Evolutionary conservation across 2,329 filamentous ascomycete genomes (phyloP).

Genomic region (Neonectria faginata): DNA sequence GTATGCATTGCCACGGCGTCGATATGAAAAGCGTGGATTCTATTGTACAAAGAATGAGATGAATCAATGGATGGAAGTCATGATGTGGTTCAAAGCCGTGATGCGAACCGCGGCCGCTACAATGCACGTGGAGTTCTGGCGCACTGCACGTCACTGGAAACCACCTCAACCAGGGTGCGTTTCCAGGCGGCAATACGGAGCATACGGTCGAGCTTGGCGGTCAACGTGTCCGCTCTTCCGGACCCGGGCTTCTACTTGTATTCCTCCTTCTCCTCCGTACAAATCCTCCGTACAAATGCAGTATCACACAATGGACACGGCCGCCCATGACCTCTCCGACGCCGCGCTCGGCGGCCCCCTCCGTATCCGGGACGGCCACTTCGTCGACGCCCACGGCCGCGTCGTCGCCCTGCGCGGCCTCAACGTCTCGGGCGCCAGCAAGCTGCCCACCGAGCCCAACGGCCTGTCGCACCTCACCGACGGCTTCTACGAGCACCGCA

Average conservation of each 20-base stretch:
- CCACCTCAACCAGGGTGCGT: not conserved
- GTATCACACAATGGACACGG: constrained; percentile 29
- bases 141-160: too few relatives aligned
- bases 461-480: constrained; percentile 55
- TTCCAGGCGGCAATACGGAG: not conserved
- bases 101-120: not conserved
- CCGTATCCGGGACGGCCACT: constrained; percentile 45
- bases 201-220: not conserved
- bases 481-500: constrained; percentile 54
- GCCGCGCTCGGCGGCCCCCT: constrained; percentile 50
- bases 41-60: not conserved
- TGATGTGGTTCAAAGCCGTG: not conserved
- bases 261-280: not conserved
- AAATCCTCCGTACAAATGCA: not conserved
- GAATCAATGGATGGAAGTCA: not conserved
- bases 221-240: constrained; percentile 23
- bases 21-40: not conserved
- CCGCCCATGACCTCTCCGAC: constrained; percentile 53
- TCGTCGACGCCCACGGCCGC: constrained; percentile 53
- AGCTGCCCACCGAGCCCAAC: constrained; percentile 53
- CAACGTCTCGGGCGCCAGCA: constrained; percentile 56
- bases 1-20: constrained; percentile 3
- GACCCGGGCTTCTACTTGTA: not conserved
- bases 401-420: constrained; percentile 55
- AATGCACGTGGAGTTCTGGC: constrained; percentile 9